Conservation (phyloP, 2,329 filamentous ascomycete genomes). For the Trichoderma breve region DNA sequence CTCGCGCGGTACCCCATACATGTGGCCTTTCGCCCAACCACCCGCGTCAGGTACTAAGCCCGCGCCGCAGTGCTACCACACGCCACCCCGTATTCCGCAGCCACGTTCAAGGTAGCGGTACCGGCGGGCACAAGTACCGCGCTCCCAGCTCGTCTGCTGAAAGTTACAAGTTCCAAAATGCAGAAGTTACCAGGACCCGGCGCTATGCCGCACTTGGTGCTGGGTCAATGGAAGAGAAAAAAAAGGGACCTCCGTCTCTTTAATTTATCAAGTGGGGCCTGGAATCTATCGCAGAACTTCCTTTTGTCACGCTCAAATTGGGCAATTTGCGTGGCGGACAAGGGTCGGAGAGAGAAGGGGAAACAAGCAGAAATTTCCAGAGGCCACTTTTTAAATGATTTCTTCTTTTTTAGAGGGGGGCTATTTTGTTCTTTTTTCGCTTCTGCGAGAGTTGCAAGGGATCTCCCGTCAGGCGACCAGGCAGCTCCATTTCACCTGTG, state of each 20-base stretch:
- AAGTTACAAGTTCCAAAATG: background rate
- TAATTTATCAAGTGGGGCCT: constrained; percentile 23
- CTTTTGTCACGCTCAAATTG: constrained; percentile 26
- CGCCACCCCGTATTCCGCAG: constrained; percentile 10
- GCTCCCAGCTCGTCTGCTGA: background rate
- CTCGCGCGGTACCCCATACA: constrained; percentile 2
- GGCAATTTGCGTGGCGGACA: constrained; percentile 27
- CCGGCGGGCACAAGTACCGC: background rate
- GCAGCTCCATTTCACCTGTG: background rate
- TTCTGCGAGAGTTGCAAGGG: background rate
- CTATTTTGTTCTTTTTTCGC: background rate
- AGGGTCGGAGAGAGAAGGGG: constrained; percentile 2
- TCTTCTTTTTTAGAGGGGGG: background rate
- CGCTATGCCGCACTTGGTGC: background rate
- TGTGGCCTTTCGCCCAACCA: background rate
- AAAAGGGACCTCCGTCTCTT: constrained; percentile 17
- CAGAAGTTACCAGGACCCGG: background rate
- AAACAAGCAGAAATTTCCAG: background rate
- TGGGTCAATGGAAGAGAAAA: background rate
- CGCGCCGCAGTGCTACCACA: background rate
- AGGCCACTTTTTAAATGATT: background rate
- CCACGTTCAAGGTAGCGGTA: background rate
- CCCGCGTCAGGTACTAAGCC: background rate
- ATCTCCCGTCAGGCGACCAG: background rate
- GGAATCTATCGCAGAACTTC: constrained; percentile 22